These are phyloP conservation scores for Erythrophleum ivorense DNA, from an alignment of 331 rosid genomes.

Conservation along the genomic window DNA sequence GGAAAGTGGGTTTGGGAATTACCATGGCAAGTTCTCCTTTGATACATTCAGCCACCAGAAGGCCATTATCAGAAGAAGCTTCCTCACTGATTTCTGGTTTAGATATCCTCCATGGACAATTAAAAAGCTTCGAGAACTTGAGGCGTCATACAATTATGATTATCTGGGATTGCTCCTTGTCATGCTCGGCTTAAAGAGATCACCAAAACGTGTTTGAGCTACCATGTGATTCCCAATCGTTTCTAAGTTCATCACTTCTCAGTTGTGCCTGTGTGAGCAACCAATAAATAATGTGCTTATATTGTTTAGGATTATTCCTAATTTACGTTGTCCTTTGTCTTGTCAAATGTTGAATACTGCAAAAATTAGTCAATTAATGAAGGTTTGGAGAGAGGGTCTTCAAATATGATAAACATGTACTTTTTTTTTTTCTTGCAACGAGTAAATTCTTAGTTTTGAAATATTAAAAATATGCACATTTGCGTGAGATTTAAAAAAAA, in stretches of 20 bases:
- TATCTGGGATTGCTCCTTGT: slow-evolving; percentile 58
- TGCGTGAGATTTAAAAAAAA: too few species aligned
- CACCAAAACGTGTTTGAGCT: slow-evolving; percentile 13
- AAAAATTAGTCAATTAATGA: neutral
- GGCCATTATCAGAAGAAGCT: slow-evolving; percentile 62
- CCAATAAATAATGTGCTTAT: too few species aligned
- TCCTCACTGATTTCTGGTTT: slow-evolving; percentile 70
- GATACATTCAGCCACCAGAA: slow-evolving; percentile 73
- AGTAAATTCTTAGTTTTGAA: too few species aligned
- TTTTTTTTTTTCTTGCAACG: too few species aligned
- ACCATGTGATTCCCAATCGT: too few species aligned
- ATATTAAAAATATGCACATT: too few species aligned
- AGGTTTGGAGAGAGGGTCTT: neutral
- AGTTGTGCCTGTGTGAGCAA: neutral
- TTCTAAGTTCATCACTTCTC: neutral
- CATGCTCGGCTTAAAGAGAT: slow-evolving; percentile 52
- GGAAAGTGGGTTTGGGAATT: slow-evolving; percentile 71
- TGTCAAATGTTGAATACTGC: neutral
- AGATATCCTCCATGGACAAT: slow-evolving; percentile 82
- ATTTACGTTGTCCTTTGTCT: neutral
- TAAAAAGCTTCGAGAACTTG: slow-evolving; percentile 62
- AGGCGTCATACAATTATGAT: slow-evolving; percentile 50
- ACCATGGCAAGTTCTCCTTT: slow-evolving; percentile 87
- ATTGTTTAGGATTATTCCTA: neutral
- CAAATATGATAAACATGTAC: neutral